A percentile compares a stretch with the other conserved stretches of the same genome.
phyloP scores from a whole-genome alignment of 192 early-diverging fungal genomes.

The Coemansia sp. region DNA sequence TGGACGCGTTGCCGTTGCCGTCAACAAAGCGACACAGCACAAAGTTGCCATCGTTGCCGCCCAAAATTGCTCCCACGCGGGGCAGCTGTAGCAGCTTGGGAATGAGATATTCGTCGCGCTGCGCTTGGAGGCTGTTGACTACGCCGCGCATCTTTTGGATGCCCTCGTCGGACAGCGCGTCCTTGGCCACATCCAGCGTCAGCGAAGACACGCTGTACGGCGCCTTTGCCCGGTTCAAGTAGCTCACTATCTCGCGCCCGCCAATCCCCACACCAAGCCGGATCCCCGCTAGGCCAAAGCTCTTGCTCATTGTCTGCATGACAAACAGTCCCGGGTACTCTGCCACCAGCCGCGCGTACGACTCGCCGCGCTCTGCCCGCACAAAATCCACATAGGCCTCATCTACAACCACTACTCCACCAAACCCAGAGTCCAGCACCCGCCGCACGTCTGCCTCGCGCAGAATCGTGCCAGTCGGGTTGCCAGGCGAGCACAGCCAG shows the following conservation, averaged over 20 bases:
- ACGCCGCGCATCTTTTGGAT: constrained; percentile 69
- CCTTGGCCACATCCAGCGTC: constrained; percentile 74
- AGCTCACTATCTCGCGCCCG: constrained; percentile 73
- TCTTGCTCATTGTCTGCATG: constrained; percentile 97
- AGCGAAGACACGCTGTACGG: constrained; percentile 97
- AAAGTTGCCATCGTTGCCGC: constrained; percentile 95
- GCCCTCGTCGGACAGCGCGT: constrained; percentile 75
- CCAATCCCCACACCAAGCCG: constrained; percentile 87
- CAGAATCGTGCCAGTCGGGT: constrained; percentile 92
- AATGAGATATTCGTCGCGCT: constrained; percentile 70
- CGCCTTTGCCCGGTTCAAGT: constrained; percentile 98
- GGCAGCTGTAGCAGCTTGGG: constrained; percentile 62
- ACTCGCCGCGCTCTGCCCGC: constrained; percentile 62
- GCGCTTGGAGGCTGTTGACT: constrained; percentile 58
- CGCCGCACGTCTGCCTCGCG: constrained; percentile 60
- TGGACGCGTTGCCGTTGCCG: constrained; percentile 64
- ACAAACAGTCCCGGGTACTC: constrained; percentile 94
- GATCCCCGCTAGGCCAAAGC: constrained; percentile 97
- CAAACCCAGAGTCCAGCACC: constrained; percentile 57
- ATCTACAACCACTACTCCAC: constrained; percentile 94
- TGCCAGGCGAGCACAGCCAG: constrained; percentile 98
- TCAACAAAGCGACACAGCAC: constrained; percentile 82
- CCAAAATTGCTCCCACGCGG: constrained; percentile 75
- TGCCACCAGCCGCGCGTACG: constrained; percentile 74
- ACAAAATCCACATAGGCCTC: constrained; percentile 99